Evolutionary conservation across 2,329 filamentous ascomycete species (phyloP), one percentile per base, ranked within the genome.

Genomic region (Cadophora luteo-olivacea): DNA sequence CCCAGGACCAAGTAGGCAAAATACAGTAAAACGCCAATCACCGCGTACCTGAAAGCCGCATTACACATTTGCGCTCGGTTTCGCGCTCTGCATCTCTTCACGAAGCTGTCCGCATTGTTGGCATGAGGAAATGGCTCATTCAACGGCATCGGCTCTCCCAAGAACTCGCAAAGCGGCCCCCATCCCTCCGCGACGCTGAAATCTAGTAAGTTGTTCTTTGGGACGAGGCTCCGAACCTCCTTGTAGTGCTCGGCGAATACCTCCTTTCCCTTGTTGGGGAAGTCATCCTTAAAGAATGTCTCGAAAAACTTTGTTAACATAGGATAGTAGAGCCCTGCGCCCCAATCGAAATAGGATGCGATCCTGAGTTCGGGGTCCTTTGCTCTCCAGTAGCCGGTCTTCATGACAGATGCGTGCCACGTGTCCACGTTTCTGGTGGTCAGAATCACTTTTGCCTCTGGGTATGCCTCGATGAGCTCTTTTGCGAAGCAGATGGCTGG

Each of bases 381-480:
- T 64, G 85, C 88, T 65, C 89, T 86, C 89, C 88, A 90, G 81
- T 86, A 86, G 48, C 91, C 87, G 5, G 89, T 91, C 80, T 88
- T 88, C 85, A 89, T 86, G 24, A 87, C 88, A 54, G 87, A 88
- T n/a, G 81, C 80, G 75, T 84, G 80, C 83, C 65, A 79, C 85
- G 70, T 82, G 77, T 91, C 83, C 48, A 91, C 86, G 68, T 91
- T 87, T 58, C 89, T 85, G 67, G 85, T 89, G 19, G 88, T 90
- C 70, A 92, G 81, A 62, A 93, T 84, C 65, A 92, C 87, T 79
- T 92, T 92, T 68, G 90, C 90, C 66, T 92, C 87, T 1, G 90
- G 90, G 77, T 92, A 92, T n/a, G 89, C 88, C 75, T 89, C 86
- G 70, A 92, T 89, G 69, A 92, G 83, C 77, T 92, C 90, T 78